Base-by-base conservation (phyloP, 2,329 filamentous ascomycete species). In the Colletotrichum sp. region DNA sequence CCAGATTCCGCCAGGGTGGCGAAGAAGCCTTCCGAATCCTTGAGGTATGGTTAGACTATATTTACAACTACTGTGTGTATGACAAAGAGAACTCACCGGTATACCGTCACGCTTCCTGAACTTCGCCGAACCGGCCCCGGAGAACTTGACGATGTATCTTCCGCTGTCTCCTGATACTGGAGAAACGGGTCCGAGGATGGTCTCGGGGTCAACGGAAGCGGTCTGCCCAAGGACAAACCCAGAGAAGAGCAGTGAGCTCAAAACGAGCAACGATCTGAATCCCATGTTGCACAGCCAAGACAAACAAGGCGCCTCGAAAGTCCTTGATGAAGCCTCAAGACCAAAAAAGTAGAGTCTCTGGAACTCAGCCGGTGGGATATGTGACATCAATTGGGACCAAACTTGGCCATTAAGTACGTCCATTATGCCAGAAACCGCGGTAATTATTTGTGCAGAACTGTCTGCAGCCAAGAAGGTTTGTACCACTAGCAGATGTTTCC, bases 11-110 rank as follows among this genome's bases (percentile, higher is more conserved):
- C 26, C 15, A 76, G 16, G 13, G 44, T 34, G 8, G 16, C 7
- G 60, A 44, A 76, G 66, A 76, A 76, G 13, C 60, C 65, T 8
- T 49, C 70, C 3, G 71, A 66, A 3, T 76, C 66, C 71, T 55
- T 12, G 16, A 15, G 3, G n/a, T 7, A 3, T 13, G 8, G 1
- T 26, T 13, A 66, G 26, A 34, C 2, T 1, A n/a, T 28, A 36
- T 8, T 28, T 18, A 16, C 3, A 28, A 6, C 12, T 13, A 18
- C n/a, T n/a, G 44, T 2, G 12, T 13, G 18, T 30, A 13, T 55
- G 9, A 8, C 16, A 62, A 62, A n/a, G 24, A n/a, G 30, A n/a
- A 62, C 66, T 57, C 12, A 68, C 63, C 34, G 24, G 36, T 0
- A 10, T 28, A 5, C 65, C 65, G 2, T 68, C 65, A 34, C 65